phyloP scores from a whole-genome alignment of 768 basidiomycete species.

The Pleurotus platypus region DNA sequence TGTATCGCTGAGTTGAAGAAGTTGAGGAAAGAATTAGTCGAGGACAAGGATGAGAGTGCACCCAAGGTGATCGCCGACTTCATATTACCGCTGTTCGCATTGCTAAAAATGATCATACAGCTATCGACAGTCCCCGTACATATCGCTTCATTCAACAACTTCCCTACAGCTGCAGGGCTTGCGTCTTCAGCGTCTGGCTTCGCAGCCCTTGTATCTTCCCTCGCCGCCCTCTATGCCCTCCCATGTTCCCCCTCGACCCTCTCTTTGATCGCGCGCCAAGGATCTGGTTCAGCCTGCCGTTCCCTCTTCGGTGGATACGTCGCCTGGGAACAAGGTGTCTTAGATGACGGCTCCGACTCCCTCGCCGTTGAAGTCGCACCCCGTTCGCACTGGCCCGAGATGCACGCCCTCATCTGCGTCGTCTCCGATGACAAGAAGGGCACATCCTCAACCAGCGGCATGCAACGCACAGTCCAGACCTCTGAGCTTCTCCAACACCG shows the following conservation, averaged over 20 bases:
- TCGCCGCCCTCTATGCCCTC: conserved; percentile 83
- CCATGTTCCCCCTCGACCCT: conserved; percentile 76
- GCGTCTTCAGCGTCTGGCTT: conserved; percentile 98
- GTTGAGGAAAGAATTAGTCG: conserved; percentile 65
- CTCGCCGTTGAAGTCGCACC: conserved; percentile 86
- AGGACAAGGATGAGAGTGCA: conserved; percentile 60
- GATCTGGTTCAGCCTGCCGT: conserved; percentile 96
- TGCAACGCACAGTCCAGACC: conserved; percentile 97
- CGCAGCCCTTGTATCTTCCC: conserved; percentile 88
- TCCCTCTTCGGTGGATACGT: conserved; percentile 98
- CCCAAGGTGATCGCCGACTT: conserved; percentile 52
- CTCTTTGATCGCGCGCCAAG: conserved; percentile 93
- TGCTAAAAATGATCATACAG: conserved; percentile 27
- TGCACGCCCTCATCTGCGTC: conserved; percentile 97
- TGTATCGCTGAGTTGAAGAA: conserved; percentile 88
- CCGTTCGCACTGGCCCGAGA: conserved; percentile 86
- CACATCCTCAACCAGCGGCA: conserved; percentile 90
- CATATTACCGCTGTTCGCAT: too few species aligned
- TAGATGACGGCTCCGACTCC: conserved; percentile 75
- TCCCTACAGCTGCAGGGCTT: conserved; percentile 97
- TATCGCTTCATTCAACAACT: conserved; percentile 96
- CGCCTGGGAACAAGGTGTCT: conserved; percentile 82
- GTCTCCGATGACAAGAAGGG: conserved; percentile 96
- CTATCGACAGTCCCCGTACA: conserved; percentile 74
- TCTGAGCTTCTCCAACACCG: conserved; percentile 85